Base-by-base conservation (phyloP, 192 early-diverging fungal species). In the Chytriomyces sp. region DNA sequence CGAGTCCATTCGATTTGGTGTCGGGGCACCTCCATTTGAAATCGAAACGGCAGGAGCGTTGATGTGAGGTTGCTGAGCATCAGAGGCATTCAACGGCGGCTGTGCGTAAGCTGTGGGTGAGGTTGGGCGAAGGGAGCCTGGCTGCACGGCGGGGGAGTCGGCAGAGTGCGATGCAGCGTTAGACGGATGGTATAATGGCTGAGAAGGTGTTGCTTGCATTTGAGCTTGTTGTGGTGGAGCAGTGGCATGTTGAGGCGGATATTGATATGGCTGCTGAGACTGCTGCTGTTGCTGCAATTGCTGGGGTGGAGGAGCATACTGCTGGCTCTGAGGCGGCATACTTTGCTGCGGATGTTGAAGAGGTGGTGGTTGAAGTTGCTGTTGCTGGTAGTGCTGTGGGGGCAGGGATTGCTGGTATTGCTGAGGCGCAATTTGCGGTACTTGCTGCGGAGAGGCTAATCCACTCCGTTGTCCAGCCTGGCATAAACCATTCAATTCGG, bases 91-190 rank as follows among this genome's bases (percentile, higher is more conserved):
- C 13, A 57, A n/a, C 53, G 53, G 53, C 53, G 53, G 53, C 16
- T 57, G 53, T 20, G 53, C 2, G 16, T n/a, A n/a, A 20, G 53
- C 69, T 23, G 69, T 59, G 9, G 69, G 69, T 7, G 69, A 59
- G 13, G 57, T 60, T 28, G 69, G 50, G 7, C 69, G 69, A 10
- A 71, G 23, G 13, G 28, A 13, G 7, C 23, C 20, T 8, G 69
- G 49, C 9, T 53, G 49, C 10, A 71, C 20, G 69, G 49, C 57
- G 18, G 69, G 69, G 7, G 69, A 71, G 10, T 50, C 69, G 20
- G 69, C 50, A 20, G 69, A 24, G 18, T 50, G 67, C 3, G 10
- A 13, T 43, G 64, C 64, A 65, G 13, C 64, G 35, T 65, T 65
- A 16, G 26, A 65, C 64, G 13, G 23, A 20, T 23, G 64, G 26